Percentiles rank a stretch among this genome's conserved stretches.
These are phyloP conservation scores for Saturnispora ahearnii DNA, from an alignment of 805 yeast species.

Conservation along the genomic window DNA sequence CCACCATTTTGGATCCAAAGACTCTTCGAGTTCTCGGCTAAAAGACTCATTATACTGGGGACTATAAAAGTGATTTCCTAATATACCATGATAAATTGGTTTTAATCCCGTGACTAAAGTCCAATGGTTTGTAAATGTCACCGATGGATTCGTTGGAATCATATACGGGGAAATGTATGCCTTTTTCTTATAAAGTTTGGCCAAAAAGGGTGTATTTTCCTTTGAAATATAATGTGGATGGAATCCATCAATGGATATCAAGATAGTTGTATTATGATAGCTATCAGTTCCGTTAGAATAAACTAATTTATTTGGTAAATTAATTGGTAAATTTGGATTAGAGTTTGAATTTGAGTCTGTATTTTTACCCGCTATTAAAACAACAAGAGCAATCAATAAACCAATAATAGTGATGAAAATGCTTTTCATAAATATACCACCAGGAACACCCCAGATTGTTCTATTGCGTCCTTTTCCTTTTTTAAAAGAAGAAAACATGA, in stretches of 20 bases:
- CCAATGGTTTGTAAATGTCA: slow-evolving; percentile 91
- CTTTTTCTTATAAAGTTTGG: slow-evolving; percentile 42
- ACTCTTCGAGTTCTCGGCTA: slow-evolving; percentile 45
- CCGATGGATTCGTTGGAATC: slow-evolving; percentile 81
- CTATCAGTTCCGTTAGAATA: slow-evolving; percentile 53
- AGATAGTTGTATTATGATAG: slow-evolving; percentile 70
- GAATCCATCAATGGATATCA: slow-evolving; percentile 80
- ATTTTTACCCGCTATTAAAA: slow-evolving; percentile 2
- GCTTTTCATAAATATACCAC: neutral
- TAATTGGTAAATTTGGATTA: neutral
- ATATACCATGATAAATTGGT: slow-evolving; percentile 80
- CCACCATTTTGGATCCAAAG: slow-evolving; percentile 61
- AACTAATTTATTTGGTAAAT: slow-evolving; percentile 19
- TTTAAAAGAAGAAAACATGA: neutral
- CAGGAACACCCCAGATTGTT: neutral
- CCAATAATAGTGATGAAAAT: neutral
- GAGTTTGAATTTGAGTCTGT: neutral
- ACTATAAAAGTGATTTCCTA: slow-evolving; percentile 74
- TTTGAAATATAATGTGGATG: slow-evolving; percentile 78
- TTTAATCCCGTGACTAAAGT: slow-evolving; percentile 77
- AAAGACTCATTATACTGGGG: slow-evolving; percentile 47
- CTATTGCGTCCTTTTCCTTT: neutral
- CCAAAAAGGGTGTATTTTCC: slow-evolving; percentile 61
- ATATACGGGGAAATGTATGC: slow-evolving; percentile 71
- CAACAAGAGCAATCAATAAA: slow-evolving; percentile 5